phyloP scores from a whole-genome alignment of 1,284 basidiomycete genomes.

The Marasmius tenuissimus region DNA sequence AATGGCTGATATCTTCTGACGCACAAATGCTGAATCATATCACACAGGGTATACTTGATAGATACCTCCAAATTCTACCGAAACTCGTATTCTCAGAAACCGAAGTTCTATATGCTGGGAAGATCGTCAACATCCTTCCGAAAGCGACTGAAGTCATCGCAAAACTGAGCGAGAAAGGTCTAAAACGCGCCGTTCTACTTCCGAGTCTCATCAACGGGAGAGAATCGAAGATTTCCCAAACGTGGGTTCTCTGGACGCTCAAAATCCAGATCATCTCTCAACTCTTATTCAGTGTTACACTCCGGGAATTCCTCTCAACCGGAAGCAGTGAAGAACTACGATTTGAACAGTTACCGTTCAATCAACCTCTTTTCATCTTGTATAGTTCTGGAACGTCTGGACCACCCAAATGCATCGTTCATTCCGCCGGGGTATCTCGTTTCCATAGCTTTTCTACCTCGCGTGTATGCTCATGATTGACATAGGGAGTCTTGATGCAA shows the following conservation, averaged over 20 bases:
- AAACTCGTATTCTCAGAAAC: conserved; percentile 67
- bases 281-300: conserved; percentile 31
- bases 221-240: conserved; percentile 30
- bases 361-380: conserved; percentile 83
- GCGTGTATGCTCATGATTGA: not conserved
- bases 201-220: conserved; percentile 53
- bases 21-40: not conserved
- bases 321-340: conserved; percentile 46
- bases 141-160: conserved; percentile 52
- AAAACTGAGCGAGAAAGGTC: conserved; percentile 47
- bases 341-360: conserved; percentile 78
- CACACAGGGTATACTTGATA: conserved; percentile 61
- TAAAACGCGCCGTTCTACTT: conserved; percentile 52
- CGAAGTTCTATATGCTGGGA: conserved; percentile 61
- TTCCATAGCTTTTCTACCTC: not conserved
- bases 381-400: conserved; percentile 90
- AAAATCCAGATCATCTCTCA: not conserved
- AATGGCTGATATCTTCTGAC: not conserved
- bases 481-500: conserved; percentile 63
- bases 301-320: conserved; percentile 50
- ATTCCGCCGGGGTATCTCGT: conserved; percentile 75
- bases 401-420: conserved; percentile 81
- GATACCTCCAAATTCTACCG: conserved; percentile 67
- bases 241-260: conserved; percentile 28
- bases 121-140: conserved; percentile 48